Evolutionary conservation across 1,284 basidiomycete genomes (phyloP).

Genomic region (Meripilus lineatus): DNA sequence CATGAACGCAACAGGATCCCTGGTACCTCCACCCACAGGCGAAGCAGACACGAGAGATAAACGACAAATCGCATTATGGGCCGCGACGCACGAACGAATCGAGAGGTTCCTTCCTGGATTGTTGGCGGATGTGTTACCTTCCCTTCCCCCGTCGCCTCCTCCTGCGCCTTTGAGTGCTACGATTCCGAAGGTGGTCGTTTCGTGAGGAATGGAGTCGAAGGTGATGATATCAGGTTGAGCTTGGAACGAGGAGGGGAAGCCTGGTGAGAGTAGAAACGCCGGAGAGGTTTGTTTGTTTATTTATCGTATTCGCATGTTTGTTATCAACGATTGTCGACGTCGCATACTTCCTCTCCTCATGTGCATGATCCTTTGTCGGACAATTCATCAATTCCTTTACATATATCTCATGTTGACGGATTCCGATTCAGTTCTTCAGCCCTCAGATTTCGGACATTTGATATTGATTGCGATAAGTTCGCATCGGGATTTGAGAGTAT

Average conservation of each 20-base stretch:
- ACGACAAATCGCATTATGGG: conserved; percentile 78
- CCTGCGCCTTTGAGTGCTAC: not conserved
- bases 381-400: not conserved
- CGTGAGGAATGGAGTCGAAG: no score
- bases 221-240: no score
- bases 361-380: not conserved
- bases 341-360: not conserved
- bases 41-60: conserved; percentile 53
- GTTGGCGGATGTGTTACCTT: conserved; percentile 62
- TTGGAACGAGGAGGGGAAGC: no score
- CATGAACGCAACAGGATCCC: conserved; percentile 85
- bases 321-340: not conserved
- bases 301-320: not conserved
- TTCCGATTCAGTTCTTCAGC: no score
- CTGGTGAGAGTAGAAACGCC: no score
- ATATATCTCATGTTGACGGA: no score
- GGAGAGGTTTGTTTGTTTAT: not conserved
- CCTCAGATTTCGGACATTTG: no score
- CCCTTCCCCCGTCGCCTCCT: conserved; percentile 24
- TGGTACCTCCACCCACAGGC: conserved; percentile 61
- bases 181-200: no score
- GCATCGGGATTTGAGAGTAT: no score
- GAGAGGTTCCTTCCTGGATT: conserved; percentile 90
- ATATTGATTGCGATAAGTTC: no score
- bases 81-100: conserved; percentile 76